Percentiles rank a stretch among this genome's conserved stretches.
phyloP scores from a whole-genome alignment of 2,329 filamentous ascomycete genomes.

The Podosphaera aphanis region DNA sequence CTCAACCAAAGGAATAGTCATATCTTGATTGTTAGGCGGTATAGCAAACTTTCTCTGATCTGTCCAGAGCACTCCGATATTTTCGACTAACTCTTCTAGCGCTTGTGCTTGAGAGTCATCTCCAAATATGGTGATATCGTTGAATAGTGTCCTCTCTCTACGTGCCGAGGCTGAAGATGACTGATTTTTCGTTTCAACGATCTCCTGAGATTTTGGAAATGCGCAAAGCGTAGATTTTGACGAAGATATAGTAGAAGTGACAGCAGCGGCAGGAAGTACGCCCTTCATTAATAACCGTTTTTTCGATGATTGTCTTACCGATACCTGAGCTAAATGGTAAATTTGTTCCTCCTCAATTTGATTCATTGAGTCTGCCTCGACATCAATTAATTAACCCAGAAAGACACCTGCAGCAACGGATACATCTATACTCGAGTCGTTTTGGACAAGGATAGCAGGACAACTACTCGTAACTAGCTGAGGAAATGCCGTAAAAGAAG shows the following conservation, averaged over 20 bases:
- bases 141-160: neutral
- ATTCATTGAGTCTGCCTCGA: neutral
- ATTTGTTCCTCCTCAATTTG: neutral
- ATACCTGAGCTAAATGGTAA: neutral
- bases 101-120: neutral
- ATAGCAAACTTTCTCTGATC: neutral
- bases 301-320: neutral
- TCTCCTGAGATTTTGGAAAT: too few species aligned
- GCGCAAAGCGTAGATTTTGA: too few species aligned
- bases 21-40: neutral
- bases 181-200: too few species aligned
- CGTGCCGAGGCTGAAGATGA: too few species aligned
- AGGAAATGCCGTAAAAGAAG: neutral
- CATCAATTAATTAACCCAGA: neutral
- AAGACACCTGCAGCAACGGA: neutral
- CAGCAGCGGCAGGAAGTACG: neutral
- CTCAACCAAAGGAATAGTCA: neutral
- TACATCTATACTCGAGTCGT: neutral
- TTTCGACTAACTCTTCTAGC: neutral
- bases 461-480: neutral
- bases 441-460: neutral
- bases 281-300: neutral
- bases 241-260: neutral
- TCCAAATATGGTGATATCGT: neutral
- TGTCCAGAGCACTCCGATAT: neutral